These are phyloP conservation scores for Dactylorhiza incarnata DNA, from an alignment of 106 monocot genomes.

Conservation along the genomic window DNA sequence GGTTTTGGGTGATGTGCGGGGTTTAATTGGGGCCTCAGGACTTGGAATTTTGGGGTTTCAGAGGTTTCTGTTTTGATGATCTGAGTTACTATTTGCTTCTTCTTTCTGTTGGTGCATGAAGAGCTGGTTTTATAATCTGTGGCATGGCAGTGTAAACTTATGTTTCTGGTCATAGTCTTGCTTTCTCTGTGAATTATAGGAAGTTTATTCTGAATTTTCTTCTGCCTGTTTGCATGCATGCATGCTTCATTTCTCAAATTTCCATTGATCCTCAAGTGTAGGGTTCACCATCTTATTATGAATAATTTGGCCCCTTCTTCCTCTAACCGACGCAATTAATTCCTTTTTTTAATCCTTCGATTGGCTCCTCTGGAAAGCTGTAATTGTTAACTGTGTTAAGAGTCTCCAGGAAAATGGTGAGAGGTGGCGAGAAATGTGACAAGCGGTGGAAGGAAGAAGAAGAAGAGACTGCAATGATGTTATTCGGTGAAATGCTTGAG, in stretches of 20 bases:
- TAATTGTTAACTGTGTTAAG: background rate
- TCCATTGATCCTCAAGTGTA: background rate
- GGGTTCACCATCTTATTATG: background rate
- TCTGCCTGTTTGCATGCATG: background rate
- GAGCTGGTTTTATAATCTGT: background rate
- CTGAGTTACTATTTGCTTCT: background rate
- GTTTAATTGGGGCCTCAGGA: background rate
- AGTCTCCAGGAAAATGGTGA: conserved; percentile 15
- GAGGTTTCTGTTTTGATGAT: background rate
- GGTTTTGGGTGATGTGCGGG: background rate
- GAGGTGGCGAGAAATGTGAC: conserved; percentile 7
- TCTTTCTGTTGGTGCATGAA: background rate
- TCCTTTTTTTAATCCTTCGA: background rate
- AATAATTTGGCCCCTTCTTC: background rate
- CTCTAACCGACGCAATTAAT: background rate
- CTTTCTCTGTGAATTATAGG: background rate
- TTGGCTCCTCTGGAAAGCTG: background rate
- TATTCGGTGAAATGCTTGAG: conserved; percentile 43
- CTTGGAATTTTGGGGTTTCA: background rate
- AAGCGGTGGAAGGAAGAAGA: background rate
- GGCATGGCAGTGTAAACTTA: background rate
- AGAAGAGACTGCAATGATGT: conserved; percentile 17
- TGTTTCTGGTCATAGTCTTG: background rate
- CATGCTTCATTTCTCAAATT: background rate
- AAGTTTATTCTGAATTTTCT: background rate